Percentiles rank a stretch among this genome's conserved stretches.
These are phyloP conservation scores for Tephrocybe sp. DNA, from an alignment of 768 basidiomycete species.

Conservation along the genomic window DNA sequence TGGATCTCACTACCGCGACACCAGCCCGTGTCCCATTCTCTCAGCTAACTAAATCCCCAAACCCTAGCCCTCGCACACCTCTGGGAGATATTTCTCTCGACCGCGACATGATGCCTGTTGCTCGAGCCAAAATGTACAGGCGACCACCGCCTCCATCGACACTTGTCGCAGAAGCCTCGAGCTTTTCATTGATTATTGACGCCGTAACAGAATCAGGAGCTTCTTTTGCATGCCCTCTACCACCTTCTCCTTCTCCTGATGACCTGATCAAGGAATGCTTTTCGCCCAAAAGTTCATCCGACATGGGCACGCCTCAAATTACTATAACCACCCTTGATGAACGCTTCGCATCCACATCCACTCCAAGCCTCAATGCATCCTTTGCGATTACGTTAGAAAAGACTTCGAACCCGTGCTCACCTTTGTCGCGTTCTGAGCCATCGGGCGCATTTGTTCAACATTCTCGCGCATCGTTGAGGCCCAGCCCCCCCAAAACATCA, in stretches of 20 bases:
- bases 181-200: slow-evolving; percentile 18
- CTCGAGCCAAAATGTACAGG: slow-evolving; percentile 30
- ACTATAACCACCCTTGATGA: slow-evolving; percentile 14
- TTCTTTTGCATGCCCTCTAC: slow-evolving; percentile 17
- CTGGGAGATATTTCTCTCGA: slow-evolving; percentile 33
- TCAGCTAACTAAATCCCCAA: slow-evolving; percentile 16
- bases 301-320: slow-evolving; percentile 11
- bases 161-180: slow-evolving; percentile 13
- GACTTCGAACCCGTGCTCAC: slow-evolving; percentile 21
- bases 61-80: slow-evolving; percentile 33
- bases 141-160: slow-evolving; percentile 21
- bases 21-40: slow-evolving; percentile 16
- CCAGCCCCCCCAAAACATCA: slow-evolving; percentile 19
- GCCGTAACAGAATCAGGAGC: slow-evolving; percentile 19
- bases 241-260: not conserved
- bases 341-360: slow-evolving; percentile 24
- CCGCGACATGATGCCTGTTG: slow-evolving; percentile 32
- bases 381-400: slow-evolving; percentile 23
- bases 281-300: not conserved
- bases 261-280: slow-evolving; percentile 2
- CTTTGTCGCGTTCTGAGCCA: slow-evolving; percentile 16
- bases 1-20: slow-evolving; percentile 24
- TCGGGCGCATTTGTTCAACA: slow-evolving; percentile 23
- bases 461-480: slow-evolving; percentile 24
- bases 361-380: slow-evolving; percentile 22